These are phyloP conservation scores for Capsicum rhomboideum DNA, from an alignment of 257 asterid species.

Conservation along the genomic window DNA sequence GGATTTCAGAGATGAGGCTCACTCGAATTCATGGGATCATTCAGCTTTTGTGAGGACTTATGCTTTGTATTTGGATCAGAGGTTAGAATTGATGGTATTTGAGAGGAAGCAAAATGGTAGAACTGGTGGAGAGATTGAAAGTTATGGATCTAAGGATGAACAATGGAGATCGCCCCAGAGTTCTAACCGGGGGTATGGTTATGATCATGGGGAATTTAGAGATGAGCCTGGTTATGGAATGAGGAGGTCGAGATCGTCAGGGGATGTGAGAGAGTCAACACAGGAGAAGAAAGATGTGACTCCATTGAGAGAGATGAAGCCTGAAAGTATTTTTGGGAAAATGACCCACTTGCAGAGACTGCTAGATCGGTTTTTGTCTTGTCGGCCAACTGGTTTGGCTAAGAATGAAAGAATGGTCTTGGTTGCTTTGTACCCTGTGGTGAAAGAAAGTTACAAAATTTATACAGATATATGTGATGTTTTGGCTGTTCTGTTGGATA, in stretches of 20 bases:
- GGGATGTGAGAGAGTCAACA: slow-evolving; percentile 39
- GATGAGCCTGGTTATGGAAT: slow-evolving; percentile 38
- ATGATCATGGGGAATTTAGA: slow-evolving; percentile 27
- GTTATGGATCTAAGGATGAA: slow-evolving; percentile 33
- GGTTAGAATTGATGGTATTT: slow-evolving; percentile 44
- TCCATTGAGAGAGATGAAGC: slow-evolving; percentile 49
- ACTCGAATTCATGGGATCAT: slow-evolving; percentile 61
- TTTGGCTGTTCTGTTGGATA: slow-evolving; percentile 54
- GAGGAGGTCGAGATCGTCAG: slow-evolving; percentile 48
- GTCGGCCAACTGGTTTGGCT: slow-evolving; percentile 55
- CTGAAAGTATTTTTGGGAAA: slow-evolving; percentile 45
- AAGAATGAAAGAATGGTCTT: slow-evolving; percentile 58
- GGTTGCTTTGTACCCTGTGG: slow-evolving; percentile 40
- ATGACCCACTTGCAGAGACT: slow-evolving; percentile 63
- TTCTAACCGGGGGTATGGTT: slow-evolving; percentile 30
- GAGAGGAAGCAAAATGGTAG: slow-evolving; percentile 35
- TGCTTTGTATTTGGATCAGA: slow-evolving; percentile 60
- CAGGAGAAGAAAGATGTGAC: slow-evolving; percentile 35
- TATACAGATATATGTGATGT: slow-evolving; percentile 59
- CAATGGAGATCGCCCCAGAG: slow-evolving; percentile 34
- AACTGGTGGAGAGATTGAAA: slow-evolving; percentile 22
- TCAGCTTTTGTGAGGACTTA: slow-evolving; percentile 61
- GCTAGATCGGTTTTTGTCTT: slow-evolving; percentile 47
- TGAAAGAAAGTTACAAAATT: slow-evolving; percentile 48
- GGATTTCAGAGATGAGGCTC: slow-evolving; percentile 67